Conservation (phyloP, 2,329 filamentous ascomycete species). For the Amesomyces nigricolor region DNA sequence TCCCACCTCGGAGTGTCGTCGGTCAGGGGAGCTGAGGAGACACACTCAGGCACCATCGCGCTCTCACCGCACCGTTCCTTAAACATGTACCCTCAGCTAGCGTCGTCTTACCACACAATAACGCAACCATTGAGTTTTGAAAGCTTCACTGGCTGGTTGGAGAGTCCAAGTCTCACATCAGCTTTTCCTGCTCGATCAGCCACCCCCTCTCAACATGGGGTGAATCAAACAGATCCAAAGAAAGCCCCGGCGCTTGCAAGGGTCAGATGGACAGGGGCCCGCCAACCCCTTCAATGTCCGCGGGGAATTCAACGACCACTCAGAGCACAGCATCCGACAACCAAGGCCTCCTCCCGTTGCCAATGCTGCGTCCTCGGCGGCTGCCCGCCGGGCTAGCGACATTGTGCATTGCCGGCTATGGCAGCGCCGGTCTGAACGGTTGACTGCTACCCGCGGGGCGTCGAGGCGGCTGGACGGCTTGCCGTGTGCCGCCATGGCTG, state of each 20-base stretch:
- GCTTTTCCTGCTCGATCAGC: background rate
- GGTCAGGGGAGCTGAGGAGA: no score
- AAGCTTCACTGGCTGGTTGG: no score
- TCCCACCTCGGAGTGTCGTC: no score
- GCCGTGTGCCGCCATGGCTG: conserved; percentile 7
- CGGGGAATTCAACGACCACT: conserved; percentile 16
- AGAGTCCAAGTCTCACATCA: no score
- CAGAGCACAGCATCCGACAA: conserved; percentile 2
- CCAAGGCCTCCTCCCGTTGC: conserved; percentile 19
- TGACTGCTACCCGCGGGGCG: conserved; percentile 1
- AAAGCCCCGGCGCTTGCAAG: conserved; percentile 24
- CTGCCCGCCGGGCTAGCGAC: conserved; percentile 20
- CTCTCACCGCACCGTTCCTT: background rate
- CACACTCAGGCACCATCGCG: no score
- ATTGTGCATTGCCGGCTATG: conserved; percentile 10
- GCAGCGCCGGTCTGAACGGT: background rate
- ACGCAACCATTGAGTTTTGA: no score
- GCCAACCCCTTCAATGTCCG: conserved; percentile 21
- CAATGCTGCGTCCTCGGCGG: conserved; percentile 20
- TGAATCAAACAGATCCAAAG: background rate
- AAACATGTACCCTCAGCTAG: background rate
- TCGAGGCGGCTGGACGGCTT: conserved; percentile 3
- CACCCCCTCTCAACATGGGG: background rate
- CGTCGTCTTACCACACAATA: background rate
- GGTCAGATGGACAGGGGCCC: conserved; percentile 18